Conservation (phyloP, 352 stramenopile genomes). For the Phytophthora palmivora region DNA sequence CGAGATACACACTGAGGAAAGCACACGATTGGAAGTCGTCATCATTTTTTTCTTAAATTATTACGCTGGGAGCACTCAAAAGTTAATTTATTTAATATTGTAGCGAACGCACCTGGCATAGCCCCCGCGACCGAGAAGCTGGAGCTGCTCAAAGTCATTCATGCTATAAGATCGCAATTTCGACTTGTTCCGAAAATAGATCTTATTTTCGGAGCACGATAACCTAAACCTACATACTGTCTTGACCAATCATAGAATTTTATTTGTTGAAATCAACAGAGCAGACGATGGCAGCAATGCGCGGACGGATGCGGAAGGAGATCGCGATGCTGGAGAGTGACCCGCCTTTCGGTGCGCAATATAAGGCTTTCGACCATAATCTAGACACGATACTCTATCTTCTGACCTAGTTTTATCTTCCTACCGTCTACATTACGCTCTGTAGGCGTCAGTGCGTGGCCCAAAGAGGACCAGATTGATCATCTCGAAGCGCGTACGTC, state of each 20-base stretch:
- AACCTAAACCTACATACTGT: no score
- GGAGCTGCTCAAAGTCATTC: constrained; percentile 56
- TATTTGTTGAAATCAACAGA: constrained; percentile 1
- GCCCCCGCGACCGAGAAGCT: constrained; percentile 66
- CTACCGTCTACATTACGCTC: constrained; percentile 2
- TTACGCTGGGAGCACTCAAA: no score
- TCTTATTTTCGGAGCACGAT: no score
- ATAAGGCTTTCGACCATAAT: not conserved
- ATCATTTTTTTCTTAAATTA: no score
- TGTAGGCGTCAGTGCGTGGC: constrained; percentile 77
- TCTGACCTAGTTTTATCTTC: not conserved
- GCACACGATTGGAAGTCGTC: no score
- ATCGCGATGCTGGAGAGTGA: constrained; percentile 86
- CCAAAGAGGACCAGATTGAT: constrained; percentile 77
- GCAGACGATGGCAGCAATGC: constrained; percentile 74
- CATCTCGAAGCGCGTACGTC: constrained; percentile 73
- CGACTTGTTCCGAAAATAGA: constrained; percentile 3
- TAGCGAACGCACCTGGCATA: constrained; percentile 54
- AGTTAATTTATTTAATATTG: not conserved
- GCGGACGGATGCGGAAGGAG: constrained; percentile 82
- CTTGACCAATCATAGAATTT: constrained; percentile 9
- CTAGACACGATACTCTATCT: not conserved
- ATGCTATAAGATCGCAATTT: constrained; percentile 41
- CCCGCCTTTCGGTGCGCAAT: constrained; percentile 67
- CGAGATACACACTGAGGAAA: constrained; percentile 54